Evolutionary conservation across 208 protist genomes (phyloP), one percentile per base, ranked within the genome.

Genomic region (Trypanosoma grayi): DNA sequence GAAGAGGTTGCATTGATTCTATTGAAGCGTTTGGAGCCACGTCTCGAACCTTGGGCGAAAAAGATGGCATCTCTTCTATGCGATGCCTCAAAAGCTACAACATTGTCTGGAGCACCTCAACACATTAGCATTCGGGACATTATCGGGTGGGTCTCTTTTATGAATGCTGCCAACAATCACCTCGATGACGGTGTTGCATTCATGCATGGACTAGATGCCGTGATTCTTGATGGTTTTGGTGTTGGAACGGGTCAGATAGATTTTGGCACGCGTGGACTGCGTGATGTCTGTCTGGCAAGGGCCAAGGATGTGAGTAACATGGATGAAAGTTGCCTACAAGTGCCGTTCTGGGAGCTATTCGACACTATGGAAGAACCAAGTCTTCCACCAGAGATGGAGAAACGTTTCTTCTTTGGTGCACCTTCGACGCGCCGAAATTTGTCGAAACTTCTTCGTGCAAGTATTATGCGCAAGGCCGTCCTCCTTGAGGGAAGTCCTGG

Each of bases 401-500:
- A 73, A 63, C 70, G 66, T 16, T 97, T 97, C 73, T 94, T 94
- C 47, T 96, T 99, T 53, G 75, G 83, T n/a, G 93, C 98, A 8
- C 96, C 97, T 10, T 99, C 98, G 13, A 99, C 98, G 8, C 65
- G 60, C 27, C 76, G 84, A n/a, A 99, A 99, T 81, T 67, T 99
- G 6, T 86, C 95, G 11, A 91, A 98, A 60, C 74, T 99, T 18
- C 81, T 99, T 60, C 87, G 98, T 31, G 85, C 86, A 30, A 84
- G 79, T 59, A 75, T 95, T 31, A 73, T 95, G 31, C 84, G 79
- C 90, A 97, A 98, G 62, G 92, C 99, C 0, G 92, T 99, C 50
- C 85, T 99, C 20, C 74, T 99, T 20, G 98, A 99, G 76, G 98
- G 98, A 41, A 94, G 82, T 62, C 97, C 97, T 33, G 98, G 97